phyloP scores from a whole-genome alignment of 192 early-diverging fungal species.

The Umbelopsis isabellina region DNA sequence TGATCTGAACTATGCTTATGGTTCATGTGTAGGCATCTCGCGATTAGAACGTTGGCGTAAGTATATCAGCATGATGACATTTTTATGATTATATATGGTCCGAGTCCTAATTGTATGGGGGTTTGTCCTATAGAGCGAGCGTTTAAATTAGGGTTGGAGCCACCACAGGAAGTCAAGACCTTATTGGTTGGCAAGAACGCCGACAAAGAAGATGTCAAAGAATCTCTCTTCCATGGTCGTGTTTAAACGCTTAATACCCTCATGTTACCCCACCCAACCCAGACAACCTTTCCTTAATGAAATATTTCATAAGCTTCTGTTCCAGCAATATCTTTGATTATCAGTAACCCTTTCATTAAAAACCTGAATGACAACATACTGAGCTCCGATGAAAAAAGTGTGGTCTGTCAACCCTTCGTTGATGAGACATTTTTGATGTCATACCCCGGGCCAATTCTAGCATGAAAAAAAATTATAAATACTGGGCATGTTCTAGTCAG shows the following conservation, averaged over 20 bases:
- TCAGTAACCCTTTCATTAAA: too few species aligned
- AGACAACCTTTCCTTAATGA: too few species aligned
- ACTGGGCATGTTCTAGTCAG: not conserved
- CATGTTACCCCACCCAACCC: too few species aligned
- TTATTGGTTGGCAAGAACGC: not conserved
- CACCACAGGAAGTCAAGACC: constrained; percentile 39
- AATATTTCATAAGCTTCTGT: too few species aligned
- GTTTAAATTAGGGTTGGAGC: constrained; percentile 47
- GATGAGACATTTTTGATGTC: constrained; percentile 21
- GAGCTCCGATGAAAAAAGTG: too few species aligned
- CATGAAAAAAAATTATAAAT: not conserved
- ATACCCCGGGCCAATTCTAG: not conserved
- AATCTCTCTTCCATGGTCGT: constrained; percentile 24
- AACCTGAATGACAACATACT: too few species aligned
- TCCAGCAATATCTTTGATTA: too few species aligned
- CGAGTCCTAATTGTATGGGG: not conserved
- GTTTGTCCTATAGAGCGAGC: constrained; percentile 40
- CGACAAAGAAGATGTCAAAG: constrained; percentile 25
- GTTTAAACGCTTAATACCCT: constrained; percentile 3
- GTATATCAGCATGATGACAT: constrained; percentile 2
- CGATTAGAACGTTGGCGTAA: constrained; percentile 56
- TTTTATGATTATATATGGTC: not conserved
- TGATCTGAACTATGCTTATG: constrained; percentile 41
- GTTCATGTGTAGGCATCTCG: constrained; percentile 56
- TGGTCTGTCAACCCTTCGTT: not conserved